These are phyloP conservation scores for Monosporascus sp. DNA, from an alignment of 2,329 filamentous ascomycete species.

Conservation along the genomic window DNA sequence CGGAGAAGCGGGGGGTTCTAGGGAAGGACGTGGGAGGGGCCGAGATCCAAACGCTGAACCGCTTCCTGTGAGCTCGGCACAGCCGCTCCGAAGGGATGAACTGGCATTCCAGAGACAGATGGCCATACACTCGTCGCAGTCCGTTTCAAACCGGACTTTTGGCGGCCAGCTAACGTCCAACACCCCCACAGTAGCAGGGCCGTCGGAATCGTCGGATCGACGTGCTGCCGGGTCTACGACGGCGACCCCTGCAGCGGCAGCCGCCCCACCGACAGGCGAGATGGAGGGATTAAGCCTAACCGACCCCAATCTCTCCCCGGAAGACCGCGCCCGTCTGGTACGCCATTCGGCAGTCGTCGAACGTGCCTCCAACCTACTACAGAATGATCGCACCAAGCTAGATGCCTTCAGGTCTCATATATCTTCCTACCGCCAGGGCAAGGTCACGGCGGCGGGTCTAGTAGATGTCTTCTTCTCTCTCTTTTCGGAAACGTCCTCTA, in stretches of 20 bases:
- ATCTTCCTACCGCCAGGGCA: conserved; percentile 68
- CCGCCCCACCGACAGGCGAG: conserved; percentile 21
- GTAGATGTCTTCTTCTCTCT: conserved; percentile 85
- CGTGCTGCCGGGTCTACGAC: conserved; percentile 2
- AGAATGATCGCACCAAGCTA: conserved; percentile 71
- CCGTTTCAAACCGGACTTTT: conserved; percentile 73
- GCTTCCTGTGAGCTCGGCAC: conserved; percentile 69
- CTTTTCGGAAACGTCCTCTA: conserved; percentile 72
- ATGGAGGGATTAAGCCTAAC: conserved; percentile 49
- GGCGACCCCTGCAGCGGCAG: conserved; percentile 11
- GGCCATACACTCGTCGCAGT: conserved; percentile 84
- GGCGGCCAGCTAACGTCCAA: conserved; percentile 71
- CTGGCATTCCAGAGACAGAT: conserved; percentile 87
- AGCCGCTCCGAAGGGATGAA: conserved; percentile 79
- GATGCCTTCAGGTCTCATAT: conserved; percentile 73
- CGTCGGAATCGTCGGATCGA: conserved; percentile 36
- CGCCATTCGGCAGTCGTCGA: conserved; percentile 83
- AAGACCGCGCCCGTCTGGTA: conserved; percentile 74
- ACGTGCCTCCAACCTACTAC: conserved; percentile 74
- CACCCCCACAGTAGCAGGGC: conserved; percentile 38
- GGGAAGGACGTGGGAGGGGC: conserved; percentile 39
- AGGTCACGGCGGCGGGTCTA: conserved; percentile 68
- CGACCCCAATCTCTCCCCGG: conserved; percentile 56
- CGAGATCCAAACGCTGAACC: conserved; percentile 84
- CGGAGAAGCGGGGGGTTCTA: conserved; percentile 31